Percentiles rank a stretch among this genome's conserved stretches.
These are phyloP conservation scores for Actinidia chinensis DNA, from an alignment of 179 eudicot species.

Conservation along the genomic window DNA sequence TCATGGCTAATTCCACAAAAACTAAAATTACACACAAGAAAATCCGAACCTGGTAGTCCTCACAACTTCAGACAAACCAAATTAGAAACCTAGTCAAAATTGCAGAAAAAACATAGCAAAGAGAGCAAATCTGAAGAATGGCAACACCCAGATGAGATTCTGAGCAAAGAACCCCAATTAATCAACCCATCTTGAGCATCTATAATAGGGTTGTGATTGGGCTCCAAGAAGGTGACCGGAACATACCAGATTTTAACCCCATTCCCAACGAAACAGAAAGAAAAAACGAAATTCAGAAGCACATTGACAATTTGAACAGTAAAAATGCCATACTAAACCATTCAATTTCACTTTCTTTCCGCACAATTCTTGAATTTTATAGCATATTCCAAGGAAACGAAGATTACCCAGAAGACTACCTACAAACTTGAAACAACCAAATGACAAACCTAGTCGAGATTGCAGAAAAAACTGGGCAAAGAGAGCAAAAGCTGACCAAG, in stretches of 20 bases:
- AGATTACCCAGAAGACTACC: background rate
- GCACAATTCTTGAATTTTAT: background rate
- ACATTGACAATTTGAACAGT: background rate
- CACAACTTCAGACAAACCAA: background rate
- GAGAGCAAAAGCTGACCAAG: constrained; percentile 14
- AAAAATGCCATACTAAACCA: background rate
- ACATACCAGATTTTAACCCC: no score
- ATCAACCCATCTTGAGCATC: background rate
- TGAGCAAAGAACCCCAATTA: constrained; percentile 6
- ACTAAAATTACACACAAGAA: background rate
- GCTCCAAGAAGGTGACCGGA: no score
- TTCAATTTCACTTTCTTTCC: background rate
- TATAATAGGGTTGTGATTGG: no score
- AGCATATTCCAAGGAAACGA: constrained; percentile 2
- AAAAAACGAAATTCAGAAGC: background rate
- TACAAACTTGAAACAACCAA: background rate
- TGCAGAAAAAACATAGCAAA: constrained; percentile 11
- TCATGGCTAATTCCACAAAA: constrained; percentile 6
- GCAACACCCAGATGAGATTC: constrained; percentile 22
- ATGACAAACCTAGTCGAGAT: constrained; percentile 2
- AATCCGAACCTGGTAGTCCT: no score
- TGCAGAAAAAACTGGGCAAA: constrained; percentile 7
- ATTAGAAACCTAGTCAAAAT: constrained; percentile 1
- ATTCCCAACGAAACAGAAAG: no score
- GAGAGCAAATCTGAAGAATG: constrained; percentile 8